Evolutionary conservation across 1,284 basidiomycete species (phyloP).

Genomic region (Fomitopsis schrenkii): DNA sequence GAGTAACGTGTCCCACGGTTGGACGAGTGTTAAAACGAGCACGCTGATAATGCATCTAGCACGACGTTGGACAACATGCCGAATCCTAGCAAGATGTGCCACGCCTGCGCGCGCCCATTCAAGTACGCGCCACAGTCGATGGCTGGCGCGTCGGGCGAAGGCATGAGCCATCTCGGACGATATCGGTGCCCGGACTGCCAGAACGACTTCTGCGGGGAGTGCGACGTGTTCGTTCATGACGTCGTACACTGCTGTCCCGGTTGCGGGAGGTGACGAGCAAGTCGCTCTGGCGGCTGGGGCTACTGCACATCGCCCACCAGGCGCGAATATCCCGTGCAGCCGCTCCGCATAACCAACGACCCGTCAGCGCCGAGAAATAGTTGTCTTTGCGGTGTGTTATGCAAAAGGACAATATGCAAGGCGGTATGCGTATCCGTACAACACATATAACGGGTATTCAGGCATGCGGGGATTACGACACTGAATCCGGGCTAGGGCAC

Average conservation of each 20-base stretch:
- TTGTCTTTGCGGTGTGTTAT: not conserved
- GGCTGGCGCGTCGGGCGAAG: constrained; percentile 42
- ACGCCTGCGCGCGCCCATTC: constrained; percentile 72
- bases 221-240: constrained; percentile 62
- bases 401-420: not conserved
- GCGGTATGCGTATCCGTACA: not conserved
- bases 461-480: not conserved
- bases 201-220: constrained; percentile 58
- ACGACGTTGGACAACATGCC: constrained; percentile 34
- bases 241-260: constrained; percentile 58
- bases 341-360: too few species aligned
- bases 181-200: constrained; percentile 64
- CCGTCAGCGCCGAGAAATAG: not conserved
- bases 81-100: constrained; percentile 44
- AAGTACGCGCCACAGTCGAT: constrained; percentile 26
- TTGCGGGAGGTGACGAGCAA: constrained; percentile 36
- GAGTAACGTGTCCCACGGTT: constrained; percentile 31
- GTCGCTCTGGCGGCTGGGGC: not conserved
- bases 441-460: not conserved
- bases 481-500: not conserved
- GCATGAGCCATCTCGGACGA: constrained; percentile 73
- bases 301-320: too few species aligned
- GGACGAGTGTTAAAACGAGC: not conserved
- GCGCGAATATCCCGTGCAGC: too few species aligned
- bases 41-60: constrained; percentile 22